Percentiles rank a stretch among this genome's conserved stretches.
These are phyloP conservation scores for Alternaria tenuissima DNA, from an alignment of 2,329 filamentous ascomycete species.

Conservation along the genomic window DNA sequence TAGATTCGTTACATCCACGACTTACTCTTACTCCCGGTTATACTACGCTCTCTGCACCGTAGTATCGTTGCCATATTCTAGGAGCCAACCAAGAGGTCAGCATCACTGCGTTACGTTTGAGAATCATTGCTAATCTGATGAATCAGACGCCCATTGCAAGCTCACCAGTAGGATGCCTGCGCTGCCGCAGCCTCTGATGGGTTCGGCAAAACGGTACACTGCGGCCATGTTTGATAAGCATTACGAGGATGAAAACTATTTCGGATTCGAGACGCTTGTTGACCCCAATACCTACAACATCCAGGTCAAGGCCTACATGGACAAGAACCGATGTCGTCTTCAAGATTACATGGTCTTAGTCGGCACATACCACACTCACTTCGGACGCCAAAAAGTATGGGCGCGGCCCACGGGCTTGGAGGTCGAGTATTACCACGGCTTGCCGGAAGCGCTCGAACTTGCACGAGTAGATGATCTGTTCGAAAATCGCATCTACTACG, in stretches of 20 bases:
- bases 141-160: not conserved
- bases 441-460: not conserved
- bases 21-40: not conserved
- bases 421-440: not conserved
- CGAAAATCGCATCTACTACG: not conserved
- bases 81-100: not conserved
- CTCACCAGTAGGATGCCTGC: not conserved
- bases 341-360: not conserved
- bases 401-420: not conserved
- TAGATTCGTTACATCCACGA: not conserved
- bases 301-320: not conserved
- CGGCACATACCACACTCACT: not conserved
- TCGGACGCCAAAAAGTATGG: not conserved
- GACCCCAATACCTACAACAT: not conserved
- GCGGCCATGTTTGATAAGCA: not conserved
- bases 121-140: not conserved
- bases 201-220: not conserved
- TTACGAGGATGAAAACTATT: not conserved
- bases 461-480: not conserved
- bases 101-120: not conserved
- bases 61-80: not conserved
- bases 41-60: not conserved
- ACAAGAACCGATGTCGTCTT: not conserved
- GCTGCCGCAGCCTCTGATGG: not conserved
- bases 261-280: not conserved